Conservation (phyloP, 1,284 basidiomycete genomes). For the Stygiomarasmius scandens region DNA sequence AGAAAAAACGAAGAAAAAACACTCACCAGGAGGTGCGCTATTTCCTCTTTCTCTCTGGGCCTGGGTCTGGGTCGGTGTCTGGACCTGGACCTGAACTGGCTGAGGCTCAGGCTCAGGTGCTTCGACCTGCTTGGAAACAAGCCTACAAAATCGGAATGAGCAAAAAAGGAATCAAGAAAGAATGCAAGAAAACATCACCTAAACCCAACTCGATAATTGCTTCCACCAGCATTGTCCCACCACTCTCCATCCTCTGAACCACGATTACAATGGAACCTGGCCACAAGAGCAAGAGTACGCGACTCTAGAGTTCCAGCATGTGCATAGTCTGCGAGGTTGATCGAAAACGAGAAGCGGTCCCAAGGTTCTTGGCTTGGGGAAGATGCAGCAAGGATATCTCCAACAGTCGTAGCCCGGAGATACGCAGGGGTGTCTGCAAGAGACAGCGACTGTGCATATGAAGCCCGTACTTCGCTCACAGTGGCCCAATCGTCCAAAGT, state of each 20-base stretch:
- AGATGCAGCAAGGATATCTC: conserved; percentile 31
- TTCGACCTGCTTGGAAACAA: too few relatives aligned
- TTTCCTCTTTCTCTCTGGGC: too few relatives aligned
- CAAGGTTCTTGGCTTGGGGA: conserved; percentile 32
- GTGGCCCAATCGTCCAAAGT: conserved; percentile 95
- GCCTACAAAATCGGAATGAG: too few relatives aligned
- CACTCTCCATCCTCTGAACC: conserved; percentile 47
- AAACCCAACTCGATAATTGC: conserved; percentile 72
- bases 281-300: conserved; percentile 33
- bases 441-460: conserved; percentile 52
- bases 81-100: too few relatives aligned
- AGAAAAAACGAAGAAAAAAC: not conserved
- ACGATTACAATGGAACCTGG: conserved; percentile 3
- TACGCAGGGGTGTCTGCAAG: conserved; percentile 34
- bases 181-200: not conserved
- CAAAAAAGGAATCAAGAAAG: too few relatives aligned
- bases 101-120: too few relatives aligned
- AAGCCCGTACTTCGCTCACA: conserved; percentile 81
- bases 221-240: conserved; percentile 90
- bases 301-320: conserved; percentile 23
- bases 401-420: conserved; percentile 32
- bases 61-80: too few relatives aligned
- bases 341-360: conserved; percentile 63
- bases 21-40: conserved; percentile 1
- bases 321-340: conserved; percentile 78